Conservation (phyloP, 2,329 filamentous ascomycete species). For the Geosmithia flava region DNA sequence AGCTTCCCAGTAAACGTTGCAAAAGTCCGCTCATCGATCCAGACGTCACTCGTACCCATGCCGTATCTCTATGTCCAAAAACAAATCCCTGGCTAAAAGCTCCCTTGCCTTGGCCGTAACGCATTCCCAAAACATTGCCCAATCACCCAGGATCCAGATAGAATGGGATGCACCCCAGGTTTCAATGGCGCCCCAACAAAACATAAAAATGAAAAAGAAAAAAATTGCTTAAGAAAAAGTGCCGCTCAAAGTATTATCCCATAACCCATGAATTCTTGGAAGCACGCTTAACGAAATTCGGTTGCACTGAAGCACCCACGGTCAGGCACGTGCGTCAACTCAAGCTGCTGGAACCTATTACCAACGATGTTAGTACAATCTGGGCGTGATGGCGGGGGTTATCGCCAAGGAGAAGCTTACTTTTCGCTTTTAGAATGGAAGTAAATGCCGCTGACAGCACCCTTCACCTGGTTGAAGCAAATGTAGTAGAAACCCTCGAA, state of each 20-base stretch:
- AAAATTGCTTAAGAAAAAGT: background rate
- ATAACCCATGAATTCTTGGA: background rate
- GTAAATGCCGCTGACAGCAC: constrained; percentile 85
- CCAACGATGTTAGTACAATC: background rate
- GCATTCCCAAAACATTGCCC: background rate
- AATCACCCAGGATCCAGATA: background rate
- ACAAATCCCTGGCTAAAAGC: background rate
- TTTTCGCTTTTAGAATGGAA: constrained; percentile 98
- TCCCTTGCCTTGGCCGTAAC: background rate
- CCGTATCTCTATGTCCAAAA: background rate
- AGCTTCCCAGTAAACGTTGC: background rate
- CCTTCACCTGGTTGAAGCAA: constrained; percentile 87
- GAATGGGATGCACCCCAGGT: background rate
- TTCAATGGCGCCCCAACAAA: background rate
- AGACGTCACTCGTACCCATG: background rate
- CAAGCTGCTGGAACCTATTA: constrained; percentile 76
- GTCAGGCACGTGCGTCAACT: constrained; percentile 79
- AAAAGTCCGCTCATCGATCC: background rate
- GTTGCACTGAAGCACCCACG: constrained; percentile 72
- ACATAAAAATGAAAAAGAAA: background rate
- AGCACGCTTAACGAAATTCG: constrained; percentile 51
- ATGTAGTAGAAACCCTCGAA: constrained; percentile 99
- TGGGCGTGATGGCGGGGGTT: background rate
- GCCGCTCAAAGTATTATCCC: background rate
- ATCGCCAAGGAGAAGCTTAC: constrained; percentile 41